A percentile compares a stretch with the other conserved stretches of the same genome.
These are phyloP conservation scores for Sclerotinia nivalis DNA, from an alignment of 2,329 filamentous ascomycete species.

Conservation along the genomic window DNA sequence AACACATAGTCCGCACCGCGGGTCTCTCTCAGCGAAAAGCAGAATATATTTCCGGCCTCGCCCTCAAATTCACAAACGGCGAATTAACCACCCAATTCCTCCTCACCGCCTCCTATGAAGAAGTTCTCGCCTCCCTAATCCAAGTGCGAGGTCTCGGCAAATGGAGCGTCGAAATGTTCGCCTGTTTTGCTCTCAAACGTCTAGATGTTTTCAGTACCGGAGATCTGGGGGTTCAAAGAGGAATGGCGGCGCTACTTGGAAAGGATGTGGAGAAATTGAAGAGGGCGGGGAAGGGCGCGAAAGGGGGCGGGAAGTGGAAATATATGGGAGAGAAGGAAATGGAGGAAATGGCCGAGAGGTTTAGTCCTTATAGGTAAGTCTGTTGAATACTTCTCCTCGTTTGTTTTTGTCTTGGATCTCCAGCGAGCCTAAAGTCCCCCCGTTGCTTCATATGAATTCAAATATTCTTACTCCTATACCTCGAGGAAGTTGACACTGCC, in stretches of 20 bases:
- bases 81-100: constrained; percentile 77
- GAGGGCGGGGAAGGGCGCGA: constrained; percentile 56
- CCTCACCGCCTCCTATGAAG: constrained; percentile 77
- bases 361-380: constrained; percentile 73
- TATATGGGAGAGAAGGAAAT: constrained; percentile 96
- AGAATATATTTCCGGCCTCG: constrained; percentile 87
- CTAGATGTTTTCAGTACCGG: constrained; percentile 93
- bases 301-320: constrained; percentile 77
- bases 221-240: constrained; percentile 89
- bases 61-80: constrained; percentile 74
- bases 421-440: not conserved
- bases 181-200: constrained; percentile 89
- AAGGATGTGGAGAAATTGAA: constrained; percentile 84
- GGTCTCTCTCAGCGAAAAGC: constrained; percentile 93
- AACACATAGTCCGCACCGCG: constrained; percentile 74
- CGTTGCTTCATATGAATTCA: not conserved
- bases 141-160: constrained; percentile 83
- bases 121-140: constrained; percentile 77
- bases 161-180: constrained; percentile 99
- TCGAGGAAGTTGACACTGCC: not conserved
- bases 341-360: constrained; percentile 76
- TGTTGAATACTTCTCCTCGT: not conserved
- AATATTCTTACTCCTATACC: not conserved
- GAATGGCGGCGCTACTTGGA: constrained; percentile 86
- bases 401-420: too few relatives aligned